A percentile compares a stretch with the other conserved stretches of the same genome.
Conservation (phyloP, 2,329 filamentous ascomycete species). For the Talaromyces piceae region DNA sequence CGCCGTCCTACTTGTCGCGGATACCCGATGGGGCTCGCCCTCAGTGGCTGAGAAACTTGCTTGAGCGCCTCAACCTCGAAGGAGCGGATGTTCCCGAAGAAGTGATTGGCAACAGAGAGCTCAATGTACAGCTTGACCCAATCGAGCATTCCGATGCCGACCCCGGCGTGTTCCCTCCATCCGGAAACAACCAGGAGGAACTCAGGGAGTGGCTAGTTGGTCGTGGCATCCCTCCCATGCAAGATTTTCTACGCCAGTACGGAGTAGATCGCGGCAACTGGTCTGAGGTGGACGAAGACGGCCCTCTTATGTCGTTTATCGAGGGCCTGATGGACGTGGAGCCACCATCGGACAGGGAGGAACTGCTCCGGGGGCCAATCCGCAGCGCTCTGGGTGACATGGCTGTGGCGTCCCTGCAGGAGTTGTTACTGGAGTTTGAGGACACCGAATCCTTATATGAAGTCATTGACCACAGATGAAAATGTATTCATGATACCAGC, state of each 20-base stretch:
- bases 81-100: constrained; percentile 11
- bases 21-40: constrained; percentile 25
- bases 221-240: constrained; percentile 27
- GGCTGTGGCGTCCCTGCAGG: constrained; percentile 27
- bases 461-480: too few relatives aligned
- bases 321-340: constrained; percentile 22
- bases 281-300: constrained; percentile 28
- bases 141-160: neutral
- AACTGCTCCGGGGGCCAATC: constrained; percentile 24
- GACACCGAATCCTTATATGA: too few relatives aligned
- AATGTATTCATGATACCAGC: neutral
- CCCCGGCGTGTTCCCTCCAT: constrained; percentile 15
- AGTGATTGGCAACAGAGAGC: constrained; percentile 11
- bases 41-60: constrained; percentile 30
- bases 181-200: constrained; percentile 20
- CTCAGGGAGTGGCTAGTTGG: constrained; percentile 28
- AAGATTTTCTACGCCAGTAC: constrained; percentile 29
- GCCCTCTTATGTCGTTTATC: constrained; percentile 30
- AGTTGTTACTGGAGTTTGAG: constrained; percentile 19
- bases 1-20: constrained; percentile 24
- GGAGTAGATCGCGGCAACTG: constrained; percentile 38
- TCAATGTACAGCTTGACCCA: constrained; percentile 10
- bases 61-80: constrained; percentile 29
- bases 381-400: constrained; percentile 28
- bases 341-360: constrained; percentile 19